Evolutionary conservation across 768 basidiomycete species (phyloP).

Genomic region (Hypsizygus marmoreus): DNA sequence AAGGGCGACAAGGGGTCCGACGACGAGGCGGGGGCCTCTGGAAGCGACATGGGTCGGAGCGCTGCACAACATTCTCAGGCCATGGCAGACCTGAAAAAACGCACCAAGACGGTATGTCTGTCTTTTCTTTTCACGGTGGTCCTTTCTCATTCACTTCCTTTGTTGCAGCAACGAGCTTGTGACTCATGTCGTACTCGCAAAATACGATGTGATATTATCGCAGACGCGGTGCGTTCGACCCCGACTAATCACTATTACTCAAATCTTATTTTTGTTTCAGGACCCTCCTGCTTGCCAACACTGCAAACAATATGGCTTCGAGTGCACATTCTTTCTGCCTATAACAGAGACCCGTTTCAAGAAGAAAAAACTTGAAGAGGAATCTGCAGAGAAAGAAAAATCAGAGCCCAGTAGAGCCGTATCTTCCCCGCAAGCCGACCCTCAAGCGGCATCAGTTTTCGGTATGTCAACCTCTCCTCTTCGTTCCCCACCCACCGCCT

Average conservation of each 20-base stretch:
- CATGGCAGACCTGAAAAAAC: constrained; percentile 72
- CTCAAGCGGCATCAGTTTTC: constrained; percentile 55
- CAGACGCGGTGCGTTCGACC: constrained; percentile 54
- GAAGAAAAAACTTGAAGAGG: constrained; percentile 87
- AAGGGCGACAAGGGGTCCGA: constrained; percentile 52
- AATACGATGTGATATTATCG: constrained; percentile 91
- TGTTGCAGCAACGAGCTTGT: constrained; percentile 69
- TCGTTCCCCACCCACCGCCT: constrained; percentile 16
- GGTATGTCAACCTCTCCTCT: constrained; percentile 41
- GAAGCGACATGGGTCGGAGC: constrained; percentile 41
- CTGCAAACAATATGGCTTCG: constrained; percentile 91
- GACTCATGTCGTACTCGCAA: constrained; percentile 90
- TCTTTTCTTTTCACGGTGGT: background rate
- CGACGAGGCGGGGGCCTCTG: constrained; percentile 57
- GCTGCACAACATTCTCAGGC: constrained; percentile 27
- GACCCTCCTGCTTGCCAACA: constrained; percentile 88
- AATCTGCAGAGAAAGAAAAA: constrained; percentile 45
- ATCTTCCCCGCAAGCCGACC: constrained; percentile 47
- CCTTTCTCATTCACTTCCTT: constrained; percentile 13
- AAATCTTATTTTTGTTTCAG: constrained; percentile 14
- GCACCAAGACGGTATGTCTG: constrained; percentile 77
- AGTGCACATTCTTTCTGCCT: constrained; percentile 97
- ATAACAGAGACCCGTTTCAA: constrained; percentile 99
- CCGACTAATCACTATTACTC: too few relatives aligned
- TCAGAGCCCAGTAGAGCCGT: constrained; percentile 31